Evolutionary conservation across 2,329 filamentous ascomycete genomes (phyloP).

Genomic region (Exophiala phaeomuriformis): DNA sequence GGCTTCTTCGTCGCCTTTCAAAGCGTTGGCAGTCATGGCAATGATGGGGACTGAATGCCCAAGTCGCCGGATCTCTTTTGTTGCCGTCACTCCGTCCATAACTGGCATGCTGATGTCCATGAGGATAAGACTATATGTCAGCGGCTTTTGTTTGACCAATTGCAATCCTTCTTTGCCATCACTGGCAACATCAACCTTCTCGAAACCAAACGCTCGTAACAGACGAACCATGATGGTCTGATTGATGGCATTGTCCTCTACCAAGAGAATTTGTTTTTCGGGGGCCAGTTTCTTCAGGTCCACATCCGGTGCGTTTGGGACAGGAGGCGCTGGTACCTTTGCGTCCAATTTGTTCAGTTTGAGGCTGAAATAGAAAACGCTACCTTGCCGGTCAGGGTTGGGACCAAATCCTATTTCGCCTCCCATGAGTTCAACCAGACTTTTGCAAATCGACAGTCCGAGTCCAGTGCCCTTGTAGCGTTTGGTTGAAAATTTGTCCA

Average conservation of each 20-base stretch:
- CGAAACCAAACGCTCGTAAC: slow-evolving; percentile 45
- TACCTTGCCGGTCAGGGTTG: slow-evolving; percentile 29
- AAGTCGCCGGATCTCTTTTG: slow-evolving; percentile 29
- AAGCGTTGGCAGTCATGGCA: slow-evolving; percentile 32
- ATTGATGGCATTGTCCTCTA: slow-evolving; percentile 40
- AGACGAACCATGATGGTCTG: slow-evolving; percentile 50
- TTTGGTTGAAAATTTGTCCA: slow-evolving; percentile 48
- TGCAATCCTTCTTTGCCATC: slow-evolving; percentile 73
- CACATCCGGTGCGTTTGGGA: slow-evolving; percentile 21
- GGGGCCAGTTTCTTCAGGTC: slow-evolving; percentile 36
- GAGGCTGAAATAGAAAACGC: slow-evolving; percentile 28
- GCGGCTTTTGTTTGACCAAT: slow-evolving; percentile 52
- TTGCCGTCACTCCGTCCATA: slow-evolving; percentile 33
- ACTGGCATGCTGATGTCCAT: slow-evolving; percentile 35
- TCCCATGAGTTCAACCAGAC: slow-evolving; percentile 50
- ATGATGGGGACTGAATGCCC: slow-evolving; percentile 27
- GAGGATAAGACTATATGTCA: slow-evolving; percentile 48
- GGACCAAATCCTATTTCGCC: slow-evolving; percentile 43
- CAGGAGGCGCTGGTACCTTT: slow-evolving; percentile 20
- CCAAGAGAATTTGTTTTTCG: slow-evolving; percentile 37
- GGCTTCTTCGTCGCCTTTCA: slow-evolving; percentile 29
- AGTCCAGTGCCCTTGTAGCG: slow-evolving; percentile 51
- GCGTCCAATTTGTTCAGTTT: slow-evolving; percentile 15
- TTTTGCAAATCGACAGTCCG: slow-evolving; percentile 53
- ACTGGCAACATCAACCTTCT: slow-evolving; percentile 64